Conservation (phyloP, 768 basidiomycete species). For the Sarcomyxa edulis region DNA sequence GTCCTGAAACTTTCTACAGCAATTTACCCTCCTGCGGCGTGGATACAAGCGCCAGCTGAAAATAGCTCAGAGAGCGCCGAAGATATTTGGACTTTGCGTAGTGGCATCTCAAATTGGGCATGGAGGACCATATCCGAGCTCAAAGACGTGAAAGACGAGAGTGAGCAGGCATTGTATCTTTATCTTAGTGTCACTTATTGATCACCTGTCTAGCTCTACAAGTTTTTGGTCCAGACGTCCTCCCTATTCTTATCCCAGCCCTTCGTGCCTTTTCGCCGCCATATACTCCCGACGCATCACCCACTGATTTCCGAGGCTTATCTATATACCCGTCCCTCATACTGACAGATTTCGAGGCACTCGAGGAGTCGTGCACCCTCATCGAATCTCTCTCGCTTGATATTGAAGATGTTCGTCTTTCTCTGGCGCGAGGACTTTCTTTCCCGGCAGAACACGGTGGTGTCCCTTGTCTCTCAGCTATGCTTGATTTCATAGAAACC, state of each 20-base stretch:
- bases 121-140: slow-evolving; percentile 75
- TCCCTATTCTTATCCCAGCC: slow-evolving; percentile 57
- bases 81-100: slow-evolving; percentile 65
- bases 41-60: slow-evolving; percentile 35
- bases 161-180: slow-evolving; percentile 28
- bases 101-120: slow-evolving; percentile 65
- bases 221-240: slow-evolving; percentile 55
- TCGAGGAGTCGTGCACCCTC: slow-evolving; percentile 71
- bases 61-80: slow-evolving; percentile 20
- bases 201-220: slow-evolving; percentile 35
- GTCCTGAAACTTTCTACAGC: slow-evolving; percentile 62
- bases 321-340: slow-evolving; percentile 41
- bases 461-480: slow-evolving; percentile 51
- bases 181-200: slow-evolving; percentile 6
- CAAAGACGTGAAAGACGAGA: slow-evolving; percentile 67
- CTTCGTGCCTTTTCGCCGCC: slow-evolving; percentile 61
- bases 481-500: slow-evolving; percentile 71
- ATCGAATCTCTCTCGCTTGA: slow-evolving; percentile 78
- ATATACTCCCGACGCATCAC: slow-evolving; percentile 25
- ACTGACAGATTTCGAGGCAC: slow-evolving; percentile 62
- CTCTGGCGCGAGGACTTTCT: slow-evolving; percentile 60
- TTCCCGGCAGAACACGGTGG: slow-evolving; percentile 54
- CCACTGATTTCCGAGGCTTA: slow-evolving; percentile 31
- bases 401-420: slow-evolving; percentile 68
- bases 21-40: slow-evolving; percentile 70